Evolutionary conservation across 306 rosid genomes (phyloP).

Genomic region (Malus sylvestris): DNA sequence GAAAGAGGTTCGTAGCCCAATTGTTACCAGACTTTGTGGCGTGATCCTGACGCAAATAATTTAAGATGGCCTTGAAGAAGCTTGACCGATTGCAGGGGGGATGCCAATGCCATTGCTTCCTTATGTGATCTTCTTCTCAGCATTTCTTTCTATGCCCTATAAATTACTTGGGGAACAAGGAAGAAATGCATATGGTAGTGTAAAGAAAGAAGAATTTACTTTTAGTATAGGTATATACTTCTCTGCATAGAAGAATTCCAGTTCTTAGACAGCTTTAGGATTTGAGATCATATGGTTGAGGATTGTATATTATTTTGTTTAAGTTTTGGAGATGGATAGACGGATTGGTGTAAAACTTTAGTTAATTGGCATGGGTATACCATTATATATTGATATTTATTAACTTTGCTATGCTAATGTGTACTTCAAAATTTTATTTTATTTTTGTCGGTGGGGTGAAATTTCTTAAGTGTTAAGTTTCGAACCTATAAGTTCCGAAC

Average conservation of each 20-base stretch:
- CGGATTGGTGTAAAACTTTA: slow-evolving; percentile 59
- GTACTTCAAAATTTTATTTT: neutral
- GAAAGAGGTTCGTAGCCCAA: slow-evolving; percentile 86
- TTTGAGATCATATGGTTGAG: slow-evolving; percentile 67
- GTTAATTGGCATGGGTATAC: slow-evolving; percentile 41
- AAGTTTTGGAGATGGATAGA: slow-evolving; percentile 55
- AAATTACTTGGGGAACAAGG: slow-evolving; percentile 26
- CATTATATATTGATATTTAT: slow-evolving; percentile 41
- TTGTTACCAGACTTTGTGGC: slow-evolving; percentile 88
- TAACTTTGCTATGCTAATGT: slow-evolving; percentile 8
- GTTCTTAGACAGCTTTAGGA: slow-evolving; percentile 63
- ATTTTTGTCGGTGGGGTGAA: neutral
- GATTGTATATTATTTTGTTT: slow-evolving; percentile 86
- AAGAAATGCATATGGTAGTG: slow-evolving; percentile 45
- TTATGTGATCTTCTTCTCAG: slow-evolving; percentile 7
- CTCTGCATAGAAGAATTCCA: slow-evolving; percentile 57
- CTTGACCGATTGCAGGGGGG: slow-evolving; percentile 14
- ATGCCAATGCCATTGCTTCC: neutral
- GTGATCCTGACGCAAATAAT: slow-evolving; percentile 15
- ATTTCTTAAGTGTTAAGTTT: neutral
- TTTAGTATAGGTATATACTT: slow-evolving; percentile 76
- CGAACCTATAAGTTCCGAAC: too few relatives aligned
- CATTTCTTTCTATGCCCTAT: slow-evolving; percentile 26
- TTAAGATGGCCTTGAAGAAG: slow-evolving; percentile 8
- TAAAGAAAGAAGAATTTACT: slow-evolving; percentile 68